Evolutionary conservation across 2,329 filamentous ascomycete genomes (phyloP), one percentile per base, ranked within the genome.

Genomic region (Ceratocystis alfenasii): DNA sequence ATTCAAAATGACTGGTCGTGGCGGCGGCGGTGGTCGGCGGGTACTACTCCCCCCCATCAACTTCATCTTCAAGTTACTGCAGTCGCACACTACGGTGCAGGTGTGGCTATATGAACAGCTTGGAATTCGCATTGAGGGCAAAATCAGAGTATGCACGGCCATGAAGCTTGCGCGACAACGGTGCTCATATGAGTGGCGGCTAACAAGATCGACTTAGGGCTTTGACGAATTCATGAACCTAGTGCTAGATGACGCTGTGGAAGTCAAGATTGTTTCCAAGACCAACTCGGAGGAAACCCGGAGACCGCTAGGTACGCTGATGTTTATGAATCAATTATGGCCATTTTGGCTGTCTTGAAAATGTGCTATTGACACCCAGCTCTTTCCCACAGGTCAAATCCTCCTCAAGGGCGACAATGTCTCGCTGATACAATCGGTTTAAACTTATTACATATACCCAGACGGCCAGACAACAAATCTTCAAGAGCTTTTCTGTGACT

Each of bases 141-240:
- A 93, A 79, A 96, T 99, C 70, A 85, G 94, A 73, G 93, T 95
- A 76, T 69, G 86, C 76, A 53, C n/a, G 41, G 2, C 20, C 94
- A 93, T 70, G 89, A 94, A 74, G 89, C 10, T 8, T 25, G 8
- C 48, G 22, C 10, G 3, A 25, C 93, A 30, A 41, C 57, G 12
- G 28, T 45, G 22, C 45, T 44, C 10, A 10, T 15, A 28, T 22
- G 25, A 63, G 17, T n/a, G 20, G 28, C 25, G 15, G 60, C 70
- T 73, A 65, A 73, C 67, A 62, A 41, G 12, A 20, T n/a, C 6
- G n/a, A 30, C 53, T 1, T 69, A 96, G 91, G 92, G 94, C 15
- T 99, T 99, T 71, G 94, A 99, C 75, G 94, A 99, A 77, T 99
- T 97, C 79, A 96, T 99, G 92, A 99, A 99, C 78, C 81, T 99